Evolutionary conservation across 2,329 filamentous ascomycete genomes (phyloP).

Genomic region (Lachnellula cervina): DNA sequence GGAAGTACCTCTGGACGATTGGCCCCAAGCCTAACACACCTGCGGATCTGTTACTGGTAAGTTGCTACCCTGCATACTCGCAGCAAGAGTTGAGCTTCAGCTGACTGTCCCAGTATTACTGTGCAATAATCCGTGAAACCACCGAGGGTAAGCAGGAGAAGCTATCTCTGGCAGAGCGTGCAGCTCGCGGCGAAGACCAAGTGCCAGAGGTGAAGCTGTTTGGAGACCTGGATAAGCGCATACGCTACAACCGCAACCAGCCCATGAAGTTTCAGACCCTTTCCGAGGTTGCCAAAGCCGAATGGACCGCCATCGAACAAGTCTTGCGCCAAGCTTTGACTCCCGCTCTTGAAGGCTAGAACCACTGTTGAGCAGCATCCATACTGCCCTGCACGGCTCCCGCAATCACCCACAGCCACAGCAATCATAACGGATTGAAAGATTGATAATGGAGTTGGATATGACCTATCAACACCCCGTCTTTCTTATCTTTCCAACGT

Average conservation of each 20-base stretch:
- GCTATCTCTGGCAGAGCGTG: conserved; percentile 40
- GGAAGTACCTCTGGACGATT: conserved; percentile 50
- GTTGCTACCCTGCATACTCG: conserved; percentile 18
- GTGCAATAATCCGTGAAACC: conserved; percentile 50
- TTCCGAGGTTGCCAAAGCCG: conserved; percentile 39
- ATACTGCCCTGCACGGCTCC: too few species aligned
- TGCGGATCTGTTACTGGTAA: conserved; percentile 52
- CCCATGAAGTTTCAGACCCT: conserved; percentile 42
- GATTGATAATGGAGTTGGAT: neutral
- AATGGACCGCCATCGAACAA: conserved; percentile 46
- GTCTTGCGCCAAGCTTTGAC: conserved; percentile 36
- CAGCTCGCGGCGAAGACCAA: conserved; percentile 16
- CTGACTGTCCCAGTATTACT: conserved; percentile 46
- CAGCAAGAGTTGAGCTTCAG: neutral
- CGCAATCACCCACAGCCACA: neutral
- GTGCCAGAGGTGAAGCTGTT: conserved; percentile 17
- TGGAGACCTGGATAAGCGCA: conserved; percentile 45
- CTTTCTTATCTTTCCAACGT: neutral
- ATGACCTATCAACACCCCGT: too few species aligned
- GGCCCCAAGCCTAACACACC: conserved; percentile 44
- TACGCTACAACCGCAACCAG: conserved; percentile 34
- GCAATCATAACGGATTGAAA: neutral
- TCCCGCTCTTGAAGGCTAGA: conserved; percentile 7
- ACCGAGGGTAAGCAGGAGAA: conserved; percentile 39
- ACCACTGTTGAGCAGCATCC: neutral